phyloP scores from a whole-genome alignment of 2,329 filamentous ascomycete species.

The Beauveria australis region DNA sequence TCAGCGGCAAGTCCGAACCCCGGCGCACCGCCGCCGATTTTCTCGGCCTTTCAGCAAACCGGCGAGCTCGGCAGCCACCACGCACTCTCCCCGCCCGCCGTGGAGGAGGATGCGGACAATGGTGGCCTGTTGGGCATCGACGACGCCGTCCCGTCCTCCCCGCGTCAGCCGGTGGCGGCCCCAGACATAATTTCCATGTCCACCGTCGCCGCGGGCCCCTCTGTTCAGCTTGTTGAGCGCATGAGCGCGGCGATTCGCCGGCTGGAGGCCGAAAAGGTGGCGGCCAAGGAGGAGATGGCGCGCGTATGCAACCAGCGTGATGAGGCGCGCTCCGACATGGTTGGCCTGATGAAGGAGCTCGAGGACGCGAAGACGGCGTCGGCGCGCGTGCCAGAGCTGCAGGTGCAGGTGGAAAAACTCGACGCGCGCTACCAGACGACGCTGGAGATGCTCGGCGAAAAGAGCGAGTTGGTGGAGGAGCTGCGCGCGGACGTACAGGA shows the following conservation, averaged over 20 bases:
- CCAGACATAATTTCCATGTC: slow-evolving; percentile 83
- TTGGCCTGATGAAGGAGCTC: slow-evolving; percentile 77
- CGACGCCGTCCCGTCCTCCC: slow-evolving; percentile 34
- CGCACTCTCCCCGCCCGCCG: not conserved
- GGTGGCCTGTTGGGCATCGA: slow-evolving; percentile 39
- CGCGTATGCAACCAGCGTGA: slow-evolving; percentile 80
- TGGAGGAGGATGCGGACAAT: not conserved
- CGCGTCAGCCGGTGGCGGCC: slow-evolving; percentile 48
- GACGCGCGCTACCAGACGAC: slow-evolving; percentile 80
- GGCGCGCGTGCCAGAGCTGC: slow-evolving; percentile 53
- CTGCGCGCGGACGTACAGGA: slow-evolving; percentile 81
- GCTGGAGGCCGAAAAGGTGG: slow-evolving; percentile 85
- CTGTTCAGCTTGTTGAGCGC: slow-evolving; percentile 88
- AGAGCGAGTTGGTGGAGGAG: slow-evolving; percentile 92
- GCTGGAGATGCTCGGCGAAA: slow-evolving; percentile 90
- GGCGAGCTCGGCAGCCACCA: slow-evolving; percentile 17
- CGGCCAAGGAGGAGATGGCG: slow-evolving; percentile 75
- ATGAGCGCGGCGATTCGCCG: slow-evolving; percentile 91
- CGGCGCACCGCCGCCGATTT: slow-evolving; percentile 30
- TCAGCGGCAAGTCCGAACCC: slow-evolving; percentile 29
- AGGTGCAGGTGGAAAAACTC: slow-evolving; percentile 59
- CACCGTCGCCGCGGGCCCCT: slow-evolving; percentile 82
- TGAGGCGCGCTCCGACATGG: slow-evolving; percentile 86
- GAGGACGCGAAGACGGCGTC: slow-evolving; percentile 60
- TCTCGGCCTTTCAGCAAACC: slow-evolving; percentile 38